Evolutionary conservation across 2,329 filamentous ascomycete species (phyloP), one percentile per base, ranked within the genome.

Genomic region (Pseudogymnoascus pannorum): DNA sequence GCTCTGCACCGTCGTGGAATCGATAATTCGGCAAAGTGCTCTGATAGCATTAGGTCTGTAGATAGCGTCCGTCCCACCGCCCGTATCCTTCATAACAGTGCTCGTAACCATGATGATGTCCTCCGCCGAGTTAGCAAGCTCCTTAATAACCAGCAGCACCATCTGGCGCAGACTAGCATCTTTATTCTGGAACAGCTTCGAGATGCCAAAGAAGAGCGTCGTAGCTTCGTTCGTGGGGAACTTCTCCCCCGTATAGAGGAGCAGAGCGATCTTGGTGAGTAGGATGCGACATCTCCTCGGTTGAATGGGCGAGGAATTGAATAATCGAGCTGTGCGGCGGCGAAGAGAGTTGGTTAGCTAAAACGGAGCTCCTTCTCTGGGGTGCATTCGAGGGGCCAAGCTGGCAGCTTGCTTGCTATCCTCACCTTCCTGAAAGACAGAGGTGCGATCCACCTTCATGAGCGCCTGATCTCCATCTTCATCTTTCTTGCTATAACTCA

Each of bases 71-170:
- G 91, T 97, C 71, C 92, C 91, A 66, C 95, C 92, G 59, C 92
- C 92, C 9, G 93, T 97, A 75, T 99, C 94, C 81, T 99, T 99
- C 94, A 97, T 99, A 70, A 99, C 97, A 69, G 93, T 97, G 77
- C 91, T 96, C 16, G 94, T 99, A 65, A 97, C 94, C 94, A 99
- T 97, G 75, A 99, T 99, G 66, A 97, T 95, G 81, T 99, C 94
- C 79, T 97, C 92, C 63, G 94, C 94, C 22, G 92, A 96, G 75
- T 87, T 86, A 68, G 93, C 91, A 71, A 99, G 82, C 83, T 99
- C 94, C 85, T 97, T 99, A 80, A 97, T 91, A 74, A 97, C 87
- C 68, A 97, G 83, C 79, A 97, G 96, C 59, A 99, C 93, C 92
- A 97, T 97, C 81, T 99, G 94, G 72, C 94, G 91, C 73, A 99